Percentiles rank a stretch among this genome's conserved stretches.
Evolutionary conservation across 2,329 filamentous ascomycete genomes (phyloP).

Genomic region (Bipolaris oryzae): DNA sequence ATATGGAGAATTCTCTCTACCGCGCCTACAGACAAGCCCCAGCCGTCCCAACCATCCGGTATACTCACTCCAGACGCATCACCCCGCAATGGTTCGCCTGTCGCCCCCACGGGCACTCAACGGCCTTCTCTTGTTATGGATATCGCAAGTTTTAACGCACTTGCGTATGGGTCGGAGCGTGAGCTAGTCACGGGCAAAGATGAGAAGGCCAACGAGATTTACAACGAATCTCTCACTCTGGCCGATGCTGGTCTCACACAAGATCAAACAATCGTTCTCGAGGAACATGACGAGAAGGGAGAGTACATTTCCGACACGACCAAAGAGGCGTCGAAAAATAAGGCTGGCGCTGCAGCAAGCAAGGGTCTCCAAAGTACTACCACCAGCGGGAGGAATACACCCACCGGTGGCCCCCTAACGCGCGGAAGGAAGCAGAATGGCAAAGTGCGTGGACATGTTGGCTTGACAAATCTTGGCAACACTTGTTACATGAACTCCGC

Average conservation of each 20-base stretch:
- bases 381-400: constrained; percentile 70
- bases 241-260: constrained; percentile 70
- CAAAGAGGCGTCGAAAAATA: constrained; percentile 53
- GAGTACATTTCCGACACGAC: constrained; percentile 61
- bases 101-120: constrained; percentile 35
- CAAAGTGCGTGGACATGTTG: constrained; percentile 75
- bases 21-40: constrained; percentile 44
- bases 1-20: constrained; percentile 70
- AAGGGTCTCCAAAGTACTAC: constrained; percentile 49
- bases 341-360: constrained; percentile 42
- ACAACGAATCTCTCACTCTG: constrained; percentile 75
- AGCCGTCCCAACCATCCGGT: constrained; percentile 42
- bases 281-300: constrained; percentile 67
- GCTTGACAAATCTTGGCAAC: constrained; percentile 89
- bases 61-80: constrained; percentile 54
- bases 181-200: constrained; percentile 70
- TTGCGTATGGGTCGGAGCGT: constrained; percentile 68
- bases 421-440: constrained; percentile 74
- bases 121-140: constrained; percentile 64
- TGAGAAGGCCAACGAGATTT: constrained; percentile 73
- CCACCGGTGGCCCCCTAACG: constrained; percentile 68
- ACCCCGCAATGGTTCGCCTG: constrained; percentile 53
- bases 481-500: constrained; percentile 99
- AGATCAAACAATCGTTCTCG: constrained; percentile 79
- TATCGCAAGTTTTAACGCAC: constrained; percentile 65